These are phyloP conservation scores for Straminergon stramineum DNA, from an alignment of 225 moss, liverwort and hornwort genomes.

Conservation along the genomic window DNA sequence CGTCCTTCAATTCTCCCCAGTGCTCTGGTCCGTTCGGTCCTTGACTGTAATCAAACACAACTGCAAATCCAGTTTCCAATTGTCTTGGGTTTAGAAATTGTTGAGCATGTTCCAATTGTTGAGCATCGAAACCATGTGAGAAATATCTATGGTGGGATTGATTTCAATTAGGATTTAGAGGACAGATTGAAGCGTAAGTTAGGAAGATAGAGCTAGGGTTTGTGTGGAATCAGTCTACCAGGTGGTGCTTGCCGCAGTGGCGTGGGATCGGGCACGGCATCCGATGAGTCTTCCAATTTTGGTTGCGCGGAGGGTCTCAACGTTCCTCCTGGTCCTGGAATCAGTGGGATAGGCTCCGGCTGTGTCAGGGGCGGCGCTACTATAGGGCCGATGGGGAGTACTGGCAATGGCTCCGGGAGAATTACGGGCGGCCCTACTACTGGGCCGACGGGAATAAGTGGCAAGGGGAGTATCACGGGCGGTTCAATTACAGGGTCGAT, in stretches of 20 bases:
- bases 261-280: not conserved
- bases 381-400: not conserved
- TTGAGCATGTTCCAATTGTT: not conserved
- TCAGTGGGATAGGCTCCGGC: slow-evolving; percentile 11
- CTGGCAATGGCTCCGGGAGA: slow-evolving; percentile 10
- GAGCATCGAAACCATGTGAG: not conserved
- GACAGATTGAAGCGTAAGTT: not conserved
- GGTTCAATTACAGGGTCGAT: not conserved
- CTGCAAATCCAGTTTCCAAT: not conserved
- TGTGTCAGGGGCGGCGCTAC: not conserved
- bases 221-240: not conserved
- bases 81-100: not conserved
- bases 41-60: slow-evolving; percentile 30
- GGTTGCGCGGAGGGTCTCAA: slow-evolving; percentile 6
- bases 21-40: slow-evolving; percentile 36
- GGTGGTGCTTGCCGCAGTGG: not conserved
- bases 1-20: slow-evolving; percentile 35
- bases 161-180: not conserved
- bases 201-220: not conserved
- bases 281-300: not conserved
- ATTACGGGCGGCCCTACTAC: not conserved
- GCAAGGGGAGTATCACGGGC: slow-evolving; percentile 1
- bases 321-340: slow-evolving; percentile 20
- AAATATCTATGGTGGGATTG: no score
- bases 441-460: not conserved